Percentiles rank a stretch among this genome's conserved stretches.
These are phyloP conservation scores for Lactarius vividus DNA, from an alignment of 768 basidiomycete genomes.

Conservation along the genomic window DNA sequence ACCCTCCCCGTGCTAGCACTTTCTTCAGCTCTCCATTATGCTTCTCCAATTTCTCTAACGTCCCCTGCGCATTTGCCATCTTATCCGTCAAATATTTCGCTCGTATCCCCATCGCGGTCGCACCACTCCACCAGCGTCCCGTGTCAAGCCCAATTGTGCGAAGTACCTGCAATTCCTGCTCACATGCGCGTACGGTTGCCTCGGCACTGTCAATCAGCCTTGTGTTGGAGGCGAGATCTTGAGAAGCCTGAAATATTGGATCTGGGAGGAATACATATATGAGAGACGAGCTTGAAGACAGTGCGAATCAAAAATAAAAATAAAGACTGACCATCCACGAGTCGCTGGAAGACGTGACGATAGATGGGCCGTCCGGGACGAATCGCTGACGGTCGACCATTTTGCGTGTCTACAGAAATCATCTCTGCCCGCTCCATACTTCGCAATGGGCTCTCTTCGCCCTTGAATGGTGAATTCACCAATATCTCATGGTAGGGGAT, in stretches of 20 bases:
- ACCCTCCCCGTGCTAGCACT: constrained; percentile 44
- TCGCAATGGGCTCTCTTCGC: constrained; percentile 77
- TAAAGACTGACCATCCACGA: constrained; percentile 62
- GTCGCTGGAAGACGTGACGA: constrained; percentile 76
- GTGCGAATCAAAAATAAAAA: not conserved
- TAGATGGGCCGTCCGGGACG: constrained; percentile 90
- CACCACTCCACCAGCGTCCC: constrained; percentile 46
- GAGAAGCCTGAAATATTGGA: constrained; percentile 70
- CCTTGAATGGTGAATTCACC: constrained; percentile 85
- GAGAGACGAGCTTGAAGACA: constrained; percentile 18
- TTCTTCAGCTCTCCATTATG: constrained; percentile 68
- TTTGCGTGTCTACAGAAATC: constrained; percentile 71
- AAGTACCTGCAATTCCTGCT: constrained; percentile 70
- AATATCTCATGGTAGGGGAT: constrained; percentile 80
- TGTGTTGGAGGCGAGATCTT: constrained; percentile 80
- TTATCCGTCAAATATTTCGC: constrained; percentile 68
- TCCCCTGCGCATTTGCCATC: constrained; percentile 66
- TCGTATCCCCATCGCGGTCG: constrained; percentile 53
- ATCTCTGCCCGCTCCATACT: constrained; percentile 88
- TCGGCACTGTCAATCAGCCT: constrained; percentile 57
- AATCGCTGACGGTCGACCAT: constrained; percentile 82
- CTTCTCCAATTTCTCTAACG: constrained; percentile 66
- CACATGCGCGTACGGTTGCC: constrained; percentile 62
- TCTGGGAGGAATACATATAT: constrained; percentile 44
- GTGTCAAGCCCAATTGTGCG: constrained; percentile 59